These are phyloP conservation scores for Caloboletus firmus DNA, from an alignment of 1,284 basidiomycete genomes.

Conservation along the genomic window DNA sequence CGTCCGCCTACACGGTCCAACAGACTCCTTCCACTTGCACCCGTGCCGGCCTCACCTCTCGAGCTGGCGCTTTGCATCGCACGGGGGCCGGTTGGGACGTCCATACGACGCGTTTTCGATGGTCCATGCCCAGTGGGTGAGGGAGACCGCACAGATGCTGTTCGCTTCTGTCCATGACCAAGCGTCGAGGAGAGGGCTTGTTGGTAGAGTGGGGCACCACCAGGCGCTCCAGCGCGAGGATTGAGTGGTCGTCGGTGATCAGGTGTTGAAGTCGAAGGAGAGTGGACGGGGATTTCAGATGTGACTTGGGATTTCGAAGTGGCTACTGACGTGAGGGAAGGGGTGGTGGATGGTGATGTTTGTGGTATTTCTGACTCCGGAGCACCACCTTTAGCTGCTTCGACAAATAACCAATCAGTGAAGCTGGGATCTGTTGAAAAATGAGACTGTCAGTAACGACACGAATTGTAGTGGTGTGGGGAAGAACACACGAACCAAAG, in stretches of 20 bases:
- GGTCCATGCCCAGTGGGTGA: conserved; percentile 61
- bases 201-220: conserved; percentile 53
- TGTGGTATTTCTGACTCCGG: conserved; percentile 45
- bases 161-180: conserved; percentile 64
- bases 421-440: conserved; percentile 61
- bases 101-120: conserved; percentile 66
- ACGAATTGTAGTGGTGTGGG: conserved; percentile 10
- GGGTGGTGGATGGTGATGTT: conserved; percentile 35
- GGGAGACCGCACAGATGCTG: conserved; percentile 70
- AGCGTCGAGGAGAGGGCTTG: conserved; percentile 68
- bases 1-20: conserved; percentile 71
- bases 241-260: conserved; percentile 46
- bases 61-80: conserved; percentile 66
- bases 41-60: conserved; percentile 22
- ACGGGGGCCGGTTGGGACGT: conserved; percentile 75
- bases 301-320: conserved; percentile 17
- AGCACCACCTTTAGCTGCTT: conserved; percentile 70
- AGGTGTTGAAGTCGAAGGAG: conserved; percentile 31
- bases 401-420: conserved; percentile 80
- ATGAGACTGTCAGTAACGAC: conserved; percentile 8
- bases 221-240: conserved; percentile 38
- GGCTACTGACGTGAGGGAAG: conserved; percentile 29
- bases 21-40: conserved; percentile 53
- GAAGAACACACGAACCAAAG: conserved; percentile 51
- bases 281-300: conserved; percentile 27